Evolutionary conservation across 2,329 filamentous ascomycete species (phyloP).

Genomic region (Daldinia sp.): DNA sequence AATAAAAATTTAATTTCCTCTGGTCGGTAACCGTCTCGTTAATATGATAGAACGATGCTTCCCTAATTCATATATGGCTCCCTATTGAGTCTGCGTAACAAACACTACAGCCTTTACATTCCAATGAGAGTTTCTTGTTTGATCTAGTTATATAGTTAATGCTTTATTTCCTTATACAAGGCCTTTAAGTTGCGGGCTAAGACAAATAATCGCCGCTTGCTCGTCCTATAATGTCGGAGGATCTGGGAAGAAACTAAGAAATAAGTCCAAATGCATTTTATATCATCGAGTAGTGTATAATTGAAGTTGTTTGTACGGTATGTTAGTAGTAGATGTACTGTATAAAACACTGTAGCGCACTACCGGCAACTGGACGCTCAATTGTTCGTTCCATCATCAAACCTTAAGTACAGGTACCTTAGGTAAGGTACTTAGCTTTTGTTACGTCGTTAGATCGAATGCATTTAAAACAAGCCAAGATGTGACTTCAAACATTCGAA

Average conservation of each 20-base stretch:
- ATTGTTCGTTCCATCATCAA: slow-evolving; percentile 7
- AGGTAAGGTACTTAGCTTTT: neutral
- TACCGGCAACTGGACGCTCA: neutral
- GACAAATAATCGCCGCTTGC: too few species aligned
- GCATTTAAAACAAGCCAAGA: slow-evolving; percentile 13
- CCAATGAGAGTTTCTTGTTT: too few species aligned
- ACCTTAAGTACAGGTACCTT: slow-evolving; percentile 4
- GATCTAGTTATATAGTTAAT: too few species aligned
- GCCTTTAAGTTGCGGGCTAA: too few species aligned
- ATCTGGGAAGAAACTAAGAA: neutral
- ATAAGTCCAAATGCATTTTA: too few species aligned
- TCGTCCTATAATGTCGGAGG: too few species aligned
- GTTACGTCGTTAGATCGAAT: neutral
- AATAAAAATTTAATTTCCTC: neutral
- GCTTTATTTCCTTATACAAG: too few species aligned
- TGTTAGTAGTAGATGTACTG: neutral
- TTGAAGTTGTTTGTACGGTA: neutral
- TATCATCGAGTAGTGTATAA: too few species aligned
- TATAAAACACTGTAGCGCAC: neutral
- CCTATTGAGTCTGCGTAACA: neutral
- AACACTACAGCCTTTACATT: neutral
- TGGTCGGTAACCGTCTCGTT: neutral
- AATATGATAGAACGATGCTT: neutral
- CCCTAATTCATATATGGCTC: neutral
- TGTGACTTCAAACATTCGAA: slow-evolving; percentile 7